phyloP scores from a whole-genome alignment of 2,329 filamentous ascomycete genomes.

The Stagonosporopsis vannaccii region DNA sequence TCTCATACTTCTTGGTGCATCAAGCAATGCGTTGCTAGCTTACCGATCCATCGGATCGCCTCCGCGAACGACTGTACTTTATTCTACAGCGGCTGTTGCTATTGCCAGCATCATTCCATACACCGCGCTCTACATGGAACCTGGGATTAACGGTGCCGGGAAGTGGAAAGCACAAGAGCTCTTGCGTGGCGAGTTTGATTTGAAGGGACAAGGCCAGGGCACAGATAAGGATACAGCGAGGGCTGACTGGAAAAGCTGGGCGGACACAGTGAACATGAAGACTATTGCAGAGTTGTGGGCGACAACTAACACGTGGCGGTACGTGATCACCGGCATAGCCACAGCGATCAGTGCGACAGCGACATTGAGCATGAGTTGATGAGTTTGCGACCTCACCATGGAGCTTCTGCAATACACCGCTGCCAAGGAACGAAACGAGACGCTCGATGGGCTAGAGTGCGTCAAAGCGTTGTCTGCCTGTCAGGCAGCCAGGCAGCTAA shows the following conservation, averaged over 20 bases:
- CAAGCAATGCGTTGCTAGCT: slow-evolving; percentile 43
- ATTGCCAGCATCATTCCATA: slow-evolving; percentile 45
- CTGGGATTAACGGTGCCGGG: slow-evolving; percentile 48
- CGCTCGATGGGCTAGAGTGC: background rate
- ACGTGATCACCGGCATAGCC: slow-evolving; percentile 25
- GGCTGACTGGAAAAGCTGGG: slow-evolving; percentile 24
- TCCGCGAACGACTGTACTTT: slow-evolving; percentile 22
- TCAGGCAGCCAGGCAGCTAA: background rate
- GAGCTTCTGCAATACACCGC: background rate
- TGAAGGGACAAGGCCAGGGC: slow-evolving; percentile 22
- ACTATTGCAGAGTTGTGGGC: slow-evolving; percentile 28
- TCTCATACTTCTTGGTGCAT: slow-evolving; percentile 43
- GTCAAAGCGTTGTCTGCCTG: slow-evolving; percentile 1
- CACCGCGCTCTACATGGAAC: slow-evolving; percentile 51
- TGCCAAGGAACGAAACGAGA: background rate
- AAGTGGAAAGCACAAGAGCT: slow-evolving; percentile 51
- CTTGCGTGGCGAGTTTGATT: slow-evolving; percentile 32
- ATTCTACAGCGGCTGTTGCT: slow-evolving; percentile 35
- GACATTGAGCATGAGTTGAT: slow-evolving; percentile 6
- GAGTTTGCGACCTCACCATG: background rate
- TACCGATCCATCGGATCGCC: slow-evolving; percentile 13
- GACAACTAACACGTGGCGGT: slow-evolving; percentile 28
- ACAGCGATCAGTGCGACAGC: slow-evolving; percentile 25
- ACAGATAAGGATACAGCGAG: slow-evolving; percentile 27
- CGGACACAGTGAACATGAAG: slow-evolving; percentile 29